Conservation (phyloP, 331 rosid genomes). For the Erythrophleum ivorense region DNA sequence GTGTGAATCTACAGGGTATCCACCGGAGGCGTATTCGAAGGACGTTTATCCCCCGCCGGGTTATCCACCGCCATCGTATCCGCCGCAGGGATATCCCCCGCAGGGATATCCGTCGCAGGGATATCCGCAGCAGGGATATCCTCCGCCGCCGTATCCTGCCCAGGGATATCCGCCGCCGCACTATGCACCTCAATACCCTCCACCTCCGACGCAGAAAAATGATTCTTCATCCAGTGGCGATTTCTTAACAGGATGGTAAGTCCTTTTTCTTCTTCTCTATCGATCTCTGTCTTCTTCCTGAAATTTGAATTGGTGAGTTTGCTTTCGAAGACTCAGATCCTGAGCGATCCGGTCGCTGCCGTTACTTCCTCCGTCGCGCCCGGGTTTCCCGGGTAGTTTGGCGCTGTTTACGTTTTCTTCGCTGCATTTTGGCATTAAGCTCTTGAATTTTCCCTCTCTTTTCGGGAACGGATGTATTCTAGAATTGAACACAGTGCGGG, state of each 20-base stretch:
- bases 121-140: conserved; percentile 20
- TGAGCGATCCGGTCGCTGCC: background rate
- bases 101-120: too few relatives aligned
- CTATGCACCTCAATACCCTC: conserved; percentile 73
- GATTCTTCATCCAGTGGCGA: conserved; percentile 26
- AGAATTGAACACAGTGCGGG: too few relatives aligned
- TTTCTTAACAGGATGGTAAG: conserved; percentile 81
- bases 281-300: background rate
- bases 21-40: conserved; percentile 51
- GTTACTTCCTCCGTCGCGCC: background rate
- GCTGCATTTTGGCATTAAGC: background rate
- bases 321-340: conserved; percentile 48
- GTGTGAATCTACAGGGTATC: conserved; percentile 42
- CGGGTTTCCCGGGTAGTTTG: background rate
- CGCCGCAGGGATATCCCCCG: conserved; percentile 37
- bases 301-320: conserved; percentile 6
- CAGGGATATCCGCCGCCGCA: conserved; percentile 9
- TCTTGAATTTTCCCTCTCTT: background rate
- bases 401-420: background rate
- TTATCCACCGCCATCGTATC: conserved; percentile 62
- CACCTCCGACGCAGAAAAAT: conserved; percentile 60
- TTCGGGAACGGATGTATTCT: background rate
- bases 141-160: conserved; percentile 28
- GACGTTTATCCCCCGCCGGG: conserved; percentile 48
- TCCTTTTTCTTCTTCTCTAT: conserved; percentile 7